Percentiles rank a stretch among this genome's conserved stretches.
Evolutionary conservation across 2,329 filamentous ascomycete genomes (phyloP).

Genomic region (Purpureocillium lavendulum): DNA sequence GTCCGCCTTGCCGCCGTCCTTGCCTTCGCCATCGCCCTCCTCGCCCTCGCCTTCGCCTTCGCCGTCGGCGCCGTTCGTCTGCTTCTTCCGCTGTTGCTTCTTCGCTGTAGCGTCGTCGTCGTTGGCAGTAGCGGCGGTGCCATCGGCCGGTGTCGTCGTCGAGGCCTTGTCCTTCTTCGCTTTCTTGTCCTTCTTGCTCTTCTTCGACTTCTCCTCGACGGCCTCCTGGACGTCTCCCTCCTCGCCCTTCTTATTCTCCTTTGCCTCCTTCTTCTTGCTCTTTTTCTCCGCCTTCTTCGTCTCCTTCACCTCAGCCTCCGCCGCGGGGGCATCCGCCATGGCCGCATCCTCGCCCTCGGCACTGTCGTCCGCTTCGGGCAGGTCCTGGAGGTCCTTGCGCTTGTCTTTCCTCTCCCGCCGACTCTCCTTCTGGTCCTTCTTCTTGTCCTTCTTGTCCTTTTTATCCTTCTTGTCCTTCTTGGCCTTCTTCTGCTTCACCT

Average conservation of each 20-base stretch:
- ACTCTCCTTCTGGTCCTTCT: conserved; percentile 23
- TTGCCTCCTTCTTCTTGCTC: conserved; percentile 15
- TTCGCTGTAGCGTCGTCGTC: conserved; percentile 7
- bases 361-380: conserved; percentile 25
- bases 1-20: conserved; percentile 14
- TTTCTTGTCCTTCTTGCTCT: conserved; percentile 14
- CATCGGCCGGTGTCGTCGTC: too few species aligned
- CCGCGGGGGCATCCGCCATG: conserved; percentile 9
- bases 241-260: conserved; percentile 18
- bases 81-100: conserved; percentile 13
- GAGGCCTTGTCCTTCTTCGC: conserved; percentile 10
- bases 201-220: conserved; percentile 11
- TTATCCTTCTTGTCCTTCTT: conserved; percentile 24
- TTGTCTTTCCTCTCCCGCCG: conserved; percentile 33
- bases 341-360: conserved; percentile 13
- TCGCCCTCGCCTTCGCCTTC: conserved; percentile 12
- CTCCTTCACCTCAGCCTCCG: conserved; percentile 13
- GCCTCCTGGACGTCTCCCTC: too few species aligned
- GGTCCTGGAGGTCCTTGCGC: conserved; percentile 26
- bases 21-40: conserved; percentile 9
- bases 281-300: conserved; percentile 16
- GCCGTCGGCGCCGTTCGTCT: conserved; percentile 11
- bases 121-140: too few species aligned
- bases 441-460: conserved; percentile 24
- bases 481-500: conserved; percentile 18